These are phyloP conservation scores for Nemophila menziesii DNA, from an alignment of 257 asterid species.

Conservation along the genomic window DNA sequence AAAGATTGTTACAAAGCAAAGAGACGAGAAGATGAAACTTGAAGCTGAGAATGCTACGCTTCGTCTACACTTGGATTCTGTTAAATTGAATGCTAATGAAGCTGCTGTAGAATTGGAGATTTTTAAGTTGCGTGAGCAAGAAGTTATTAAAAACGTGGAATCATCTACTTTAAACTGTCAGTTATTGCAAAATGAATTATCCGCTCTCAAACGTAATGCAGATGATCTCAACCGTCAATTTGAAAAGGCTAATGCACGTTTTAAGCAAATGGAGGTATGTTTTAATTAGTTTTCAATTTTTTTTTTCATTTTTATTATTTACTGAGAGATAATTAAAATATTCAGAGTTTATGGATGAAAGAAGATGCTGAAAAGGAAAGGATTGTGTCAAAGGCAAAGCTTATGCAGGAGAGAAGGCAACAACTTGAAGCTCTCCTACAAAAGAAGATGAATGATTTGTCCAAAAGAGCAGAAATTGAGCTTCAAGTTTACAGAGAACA, in stretches of 20 bases:
- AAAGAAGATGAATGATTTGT: no score
- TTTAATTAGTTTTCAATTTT: no score
- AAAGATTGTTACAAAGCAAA: slow-evolving; percentile 44
- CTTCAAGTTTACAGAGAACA: no score
- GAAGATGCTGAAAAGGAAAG: no score
- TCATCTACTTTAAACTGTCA: slow-evolving; percentile 29
- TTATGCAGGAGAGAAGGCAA: no score
- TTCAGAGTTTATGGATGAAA: no score
- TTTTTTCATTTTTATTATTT: no score
- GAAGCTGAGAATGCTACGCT: slow-evolving; percentile 31
- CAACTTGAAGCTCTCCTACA: no score
- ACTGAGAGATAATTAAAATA: no score
- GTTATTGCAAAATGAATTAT: slow-evolving; percentile 28
- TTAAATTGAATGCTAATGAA: slow-evolving; percentile 18
- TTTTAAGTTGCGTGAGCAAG: slow-evolving; percentile 44
- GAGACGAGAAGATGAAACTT: no score
- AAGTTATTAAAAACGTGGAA: slow-evolving; percentile 34
- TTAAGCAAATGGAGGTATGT: slow-evolving; percentile 67
- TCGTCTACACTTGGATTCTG: slow-evolving; percentile 32
- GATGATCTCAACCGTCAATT: slow-evolving; percentile 19
- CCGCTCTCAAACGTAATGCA: slow-evolving; percentile 16
- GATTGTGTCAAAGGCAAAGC: no score
- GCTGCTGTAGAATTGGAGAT: slow-evolving; percentile 27
- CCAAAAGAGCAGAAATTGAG: no score
- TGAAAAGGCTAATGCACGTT: slow-evolving; percentile 32